Evolutionary conservation across 495 filamentous ascomycete genomes (phyloP).

Genomic region (Penicillium pancosmium): DNA sequence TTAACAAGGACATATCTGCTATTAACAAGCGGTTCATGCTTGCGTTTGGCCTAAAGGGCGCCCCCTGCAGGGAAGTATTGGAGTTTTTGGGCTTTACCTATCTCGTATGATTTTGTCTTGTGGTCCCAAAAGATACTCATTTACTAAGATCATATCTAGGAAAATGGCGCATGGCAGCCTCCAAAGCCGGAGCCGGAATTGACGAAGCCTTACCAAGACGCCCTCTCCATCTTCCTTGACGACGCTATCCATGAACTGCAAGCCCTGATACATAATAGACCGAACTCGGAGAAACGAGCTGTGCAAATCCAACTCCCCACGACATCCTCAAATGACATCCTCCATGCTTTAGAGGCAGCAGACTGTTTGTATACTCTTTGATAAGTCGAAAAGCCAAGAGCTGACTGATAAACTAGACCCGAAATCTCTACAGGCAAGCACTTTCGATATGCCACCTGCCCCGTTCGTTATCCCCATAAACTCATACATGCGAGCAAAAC

Average conservation of each 20-base stretch:
- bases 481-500: background rate
- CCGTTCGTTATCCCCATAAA: slow-evolving; percentile 33
- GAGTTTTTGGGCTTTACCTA: slow-evolving; percentile 62
- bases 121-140: background rate
- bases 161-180: slow-evolving; percentile 47
- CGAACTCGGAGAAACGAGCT: slow-evolving; percentile 47
- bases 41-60: slow-evolving; percentile 61
- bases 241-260: slow-evolving; percentile 56
- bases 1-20: slow-evolving; percentile 59
- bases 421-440: slow-evolving; percentile 27
- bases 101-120: slow-evolving; percentile 2
- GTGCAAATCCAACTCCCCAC: slow-evolving; percentile 34
- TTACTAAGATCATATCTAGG: slow-evolving; percentile 27
- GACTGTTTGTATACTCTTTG: slow-evolving; percentile 42
- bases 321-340: slow-evolving; percentile 41
- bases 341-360: slow-evolving; percentile 48
- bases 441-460: slow-evolving; percentile 41
- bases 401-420: slow-evolving; percentile 31
- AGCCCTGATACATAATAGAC: slow-evolving; percentile 47
- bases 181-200: slow-evolving; percentile 43
- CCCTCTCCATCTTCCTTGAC: slow-evolving; percentile 53
- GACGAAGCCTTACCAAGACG: slow-evolving; percentile 47
- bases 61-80: slow-evolving; percentile 63
- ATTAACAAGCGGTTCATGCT: slow-evolving; percentile 73
- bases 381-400: background rate